Conservation (phyloP, 1,139 yeast genomes). For the Kurtzmaniella quercitrusa region DNA sequence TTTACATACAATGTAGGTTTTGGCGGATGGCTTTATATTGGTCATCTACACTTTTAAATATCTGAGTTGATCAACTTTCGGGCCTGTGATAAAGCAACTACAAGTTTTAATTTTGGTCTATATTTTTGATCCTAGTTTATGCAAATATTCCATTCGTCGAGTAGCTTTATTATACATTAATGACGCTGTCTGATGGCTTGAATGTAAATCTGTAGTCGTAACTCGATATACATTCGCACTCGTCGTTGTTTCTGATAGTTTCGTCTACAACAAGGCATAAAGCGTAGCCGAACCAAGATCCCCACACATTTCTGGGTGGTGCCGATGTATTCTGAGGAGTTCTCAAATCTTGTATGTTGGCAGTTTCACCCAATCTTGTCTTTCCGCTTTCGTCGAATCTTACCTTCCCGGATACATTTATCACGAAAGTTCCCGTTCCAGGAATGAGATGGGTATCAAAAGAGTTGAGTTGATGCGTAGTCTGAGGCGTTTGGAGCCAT, state of each 20-base stretch:
- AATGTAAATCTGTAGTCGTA: conserved; percentile 65
- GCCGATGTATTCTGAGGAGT: not conserved
- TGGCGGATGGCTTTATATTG: too few species aligned
- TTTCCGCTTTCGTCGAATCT: conserved; percentile 72
- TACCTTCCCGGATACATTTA: conserved; percentile 60
- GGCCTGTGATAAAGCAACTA: not conserved
- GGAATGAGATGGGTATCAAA: conserved; percentile 72
- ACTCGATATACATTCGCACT: conserved; percentile 47
- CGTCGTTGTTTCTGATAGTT: conserved; percentile 37
- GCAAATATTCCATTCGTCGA: too few species aligned
- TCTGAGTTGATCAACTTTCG: not conserved
- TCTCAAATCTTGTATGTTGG: conserved; percentile 10
- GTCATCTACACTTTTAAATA: not conserved
- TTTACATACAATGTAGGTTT: not conserved
- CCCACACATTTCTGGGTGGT: conserved; percentile 45
- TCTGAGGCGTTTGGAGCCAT: conserved; percentile 59
- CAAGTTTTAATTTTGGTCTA: not conserved
- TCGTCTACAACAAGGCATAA: conserved; percentile 59
- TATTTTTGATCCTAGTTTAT: not conserved
- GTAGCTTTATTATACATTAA: conserved; percentile 25
- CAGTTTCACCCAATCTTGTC: conserved; percentile 54
- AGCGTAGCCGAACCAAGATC: conserved; percentile 67
- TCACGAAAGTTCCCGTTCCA: conserved; percentile 53
- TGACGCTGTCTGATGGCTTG: conserved; percentile 55
- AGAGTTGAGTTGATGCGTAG: conserved; percentile 61